Evolutionary conservation across 1,139 yeast genomes (phyloP).

Genomic region (Yamadazyma taylorii): DNA sequence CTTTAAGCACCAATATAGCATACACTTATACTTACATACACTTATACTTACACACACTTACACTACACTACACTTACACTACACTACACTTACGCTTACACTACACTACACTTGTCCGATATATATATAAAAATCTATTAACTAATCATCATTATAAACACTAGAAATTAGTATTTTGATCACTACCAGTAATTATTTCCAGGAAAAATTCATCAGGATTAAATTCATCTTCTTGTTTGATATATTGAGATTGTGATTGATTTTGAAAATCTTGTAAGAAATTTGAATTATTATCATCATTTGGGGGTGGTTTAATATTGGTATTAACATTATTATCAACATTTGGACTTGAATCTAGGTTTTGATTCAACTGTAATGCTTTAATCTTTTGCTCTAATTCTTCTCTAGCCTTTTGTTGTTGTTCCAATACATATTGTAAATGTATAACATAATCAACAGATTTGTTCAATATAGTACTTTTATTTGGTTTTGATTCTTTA

Average conservation of each 20-base stretch:
- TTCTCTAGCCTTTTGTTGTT: slow-evolving; percentile 31
- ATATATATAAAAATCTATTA: neutral
- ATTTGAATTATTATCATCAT: slow-evolving; percentile 12
- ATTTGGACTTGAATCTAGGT: slow-evolving; percentile 1
- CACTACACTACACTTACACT: no score
- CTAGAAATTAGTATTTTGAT: slow-evolving; percentile 1
- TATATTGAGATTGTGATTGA: slow-evolving; percentile 13
- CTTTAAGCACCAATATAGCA: no score
- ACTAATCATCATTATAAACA: neutral
- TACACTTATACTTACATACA: no score
- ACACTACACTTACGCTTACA: no score
- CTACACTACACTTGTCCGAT: no score
- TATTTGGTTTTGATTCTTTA: slow-evolving; percentile 71
- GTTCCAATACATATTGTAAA: slow-evolving; percentile 43
- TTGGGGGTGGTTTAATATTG: neutral
- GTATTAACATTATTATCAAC: neutral
- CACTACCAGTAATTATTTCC: slow-evolving; percentile 18
- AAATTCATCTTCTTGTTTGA: slow-evolving; percentile 18
- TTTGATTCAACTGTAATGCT: slow-evolving; percentile 10
- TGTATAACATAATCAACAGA: slow-evolving; percentile 69
- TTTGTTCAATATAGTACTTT: slow-evolving; percentile 63
- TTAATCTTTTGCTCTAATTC: slow-evolving; percentile 20
- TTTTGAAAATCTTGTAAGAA: slow-evolving; percentile 19
- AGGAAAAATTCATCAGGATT: slow-evolving; percentile 25
- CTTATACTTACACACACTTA: no score